Conservation (phyloP, 768 basidiomycete species). For the Hypholoma fasciculare region DNA sequence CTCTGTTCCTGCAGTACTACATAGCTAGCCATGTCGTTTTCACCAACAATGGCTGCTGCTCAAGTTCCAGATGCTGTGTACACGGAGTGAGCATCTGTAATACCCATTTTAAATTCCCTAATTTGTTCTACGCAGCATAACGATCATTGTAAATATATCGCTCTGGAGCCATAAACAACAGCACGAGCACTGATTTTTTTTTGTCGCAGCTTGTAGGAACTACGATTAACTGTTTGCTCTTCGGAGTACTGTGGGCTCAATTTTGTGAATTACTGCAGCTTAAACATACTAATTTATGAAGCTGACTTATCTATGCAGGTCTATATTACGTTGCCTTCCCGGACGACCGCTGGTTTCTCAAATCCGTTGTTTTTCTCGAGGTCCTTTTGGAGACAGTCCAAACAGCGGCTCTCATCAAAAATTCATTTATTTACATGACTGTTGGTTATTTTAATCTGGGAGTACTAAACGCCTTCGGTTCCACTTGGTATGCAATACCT, state of each 20-base stretch:
- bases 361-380: not conserved
- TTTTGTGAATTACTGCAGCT: not conserved
- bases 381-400: conserved; percentile 1
- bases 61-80: too few relatives aligned
- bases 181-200: not conserved
- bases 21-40: too few relatives aligned
- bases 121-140: too few relatives aligned
- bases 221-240: not conserved
- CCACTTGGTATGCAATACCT: not conserved
- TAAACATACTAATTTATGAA: too few relatives aligned
- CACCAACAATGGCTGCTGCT: too few relatives aligned
- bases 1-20: too few relatives aligned
- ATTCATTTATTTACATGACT: not conserved
- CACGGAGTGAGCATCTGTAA: too few relatives aligned
- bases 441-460: not conserved
- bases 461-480: not conserved
- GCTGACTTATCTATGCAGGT: not conserved
- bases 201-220: not conserved
- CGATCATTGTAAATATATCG: too few relatives aligned
- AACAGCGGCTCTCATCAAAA: not conserved
- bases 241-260: not conserved
- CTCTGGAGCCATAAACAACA: too few relatives aligned
- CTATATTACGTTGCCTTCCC: not conserved
- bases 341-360: not conserved
- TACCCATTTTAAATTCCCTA: too few relatives aligned